Evolutionary conservation across 805 yeast genomes (phyloP), one percentile per base, ranked within the genome.

Genomic region (Blastobotrys americana): DNA sequence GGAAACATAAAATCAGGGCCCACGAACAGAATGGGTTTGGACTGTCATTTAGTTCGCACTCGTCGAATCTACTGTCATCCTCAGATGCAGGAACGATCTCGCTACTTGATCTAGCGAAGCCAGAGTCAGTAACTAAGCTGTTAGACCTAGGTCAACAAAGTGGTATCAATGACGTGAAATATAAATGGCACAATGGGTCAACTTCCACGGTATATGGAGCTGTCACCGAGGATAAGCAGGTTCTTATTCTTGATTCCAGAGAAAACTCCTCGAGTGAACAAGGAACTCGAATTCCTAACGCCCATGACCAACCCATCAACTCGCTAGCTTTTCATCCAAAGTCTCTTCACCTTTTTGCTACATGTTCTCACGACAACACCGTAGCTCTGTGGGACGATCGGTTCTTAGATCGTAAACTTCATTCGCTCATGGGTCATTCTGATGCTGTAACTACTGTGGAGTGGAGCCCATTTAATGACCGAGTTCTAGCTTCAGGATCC

Each of bases 301-400:
- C 77, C 1, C 82, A 77, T 52, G 66, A 65, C 2, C 82, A 74
- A 39, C 76, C 78, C n/a, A 78, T 85, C 52, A 84, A 82, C 57
- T 72, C 84, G 1, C 73, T 83, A 38, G 76, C 74, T 36, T 83
- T 83, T 64, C 82, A 82, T 55, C 82, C 85, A 0, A 54, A 55
- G n/a, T 61, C 70, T 34, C 54, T 56, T 23, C 64, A 75, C 33
- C 60, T 85, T 46, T 69, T 84, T 39, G 89, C 82, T 10, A 83
- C 93, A 1, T 95, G 84, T 18, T 82, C 87, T 9, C 77, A 82
- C 21, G 96, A 87, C 59, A 78, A 80, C 54, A 66, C 79, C n/a
- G 75, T 86, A 17, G 76, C 75, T 42, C 66, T 82, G 20, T 86
- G 86, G 79, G 96, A 88, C 59, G 63, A 84, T 43, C 73, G 95